Percentiles rank a stretch among this genome's conserved stretches.
These are phyloP conservation scores for Aotearoamyces nothofagi DNA, from an alignment of 2,329 filamentous ascomycete species.

Conservation along the genomic window DNA sequence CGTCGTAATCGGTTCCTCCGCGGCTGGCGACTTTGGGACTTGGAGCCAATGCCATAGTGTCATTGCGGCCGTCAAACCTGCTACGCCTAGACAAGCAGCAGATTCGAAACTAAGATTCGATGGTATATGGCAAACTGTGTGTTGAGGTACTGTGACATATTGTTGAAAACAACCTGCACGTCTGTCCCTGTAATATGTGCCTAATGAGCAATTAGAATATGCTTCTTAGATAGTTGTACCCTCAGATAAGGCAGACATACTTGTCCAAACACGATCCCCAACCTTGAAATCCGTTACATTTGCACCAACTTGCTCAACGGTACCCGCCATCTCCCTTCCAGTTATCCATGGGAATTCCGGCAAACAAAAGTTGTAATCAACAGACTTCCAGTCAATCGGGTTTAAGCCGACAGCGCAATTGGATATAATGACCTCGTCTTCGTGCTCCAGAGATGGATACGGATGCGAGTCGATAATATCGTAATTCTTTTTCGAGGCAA, in stretches of 20 bases:
- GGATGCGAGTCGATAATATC: slow-evolving; percentile 12
- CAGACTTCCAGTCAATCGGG: slow-evolving; percentile 25
- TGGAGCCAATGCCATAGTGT: slow-evolving; percentile 26
- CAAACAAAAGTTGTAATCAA: slow-evolving; percentile 27
- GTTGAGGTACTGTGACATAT: slow-evolving; percentile 24
- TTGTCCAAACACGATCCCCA: slow-evolving; percentile 7
- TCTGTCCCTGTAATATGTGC: slow-evolving; percentile 26
- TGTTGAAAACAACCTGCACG: slow-evolving; percentile 27
- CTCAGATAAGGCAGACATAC: slow-evolving; percentile 6
- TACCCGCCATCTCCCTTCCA: slow-evolving; percentile 20
- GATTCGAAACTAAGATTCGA: slow-evolving; percentile 17
- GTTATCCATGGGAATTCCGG: slow-evolving; percentile 22
- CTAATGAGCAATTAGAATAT: slow-evolving; percentile 17
- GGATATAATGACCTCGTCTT: slow-evolving; percentile 23
- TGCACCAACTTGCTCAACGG: slow-evolving; percentile 16
- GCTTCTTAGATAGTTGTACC: slow-evolving; percentile 16
- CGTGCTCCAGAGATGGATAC: slow-evolving; percentile 10
- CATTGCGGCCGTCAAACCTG: slow-evolving; percentile 25
- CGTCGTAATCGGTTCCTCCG: neutral
- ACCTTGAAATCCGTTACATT: slow-evolving; percentile 1
- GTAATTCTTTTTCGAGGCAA: slow-evolving; percentile 16
- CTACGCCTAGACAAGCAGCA: slow-evolving; percentile 25
- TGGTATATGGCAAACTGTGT: slow-evolving; percentile 25
- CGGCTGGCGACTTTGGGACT: slow-evolving; percentile 17
- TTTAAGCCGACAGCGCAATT: slow-evolving; percentile 23